These are phyloP conservation scores for Aureobasidium melanogenum DNA, from an alignment of 2,329 filamentous ascomycete genomes.

Conservation along the genomic window DNA sequence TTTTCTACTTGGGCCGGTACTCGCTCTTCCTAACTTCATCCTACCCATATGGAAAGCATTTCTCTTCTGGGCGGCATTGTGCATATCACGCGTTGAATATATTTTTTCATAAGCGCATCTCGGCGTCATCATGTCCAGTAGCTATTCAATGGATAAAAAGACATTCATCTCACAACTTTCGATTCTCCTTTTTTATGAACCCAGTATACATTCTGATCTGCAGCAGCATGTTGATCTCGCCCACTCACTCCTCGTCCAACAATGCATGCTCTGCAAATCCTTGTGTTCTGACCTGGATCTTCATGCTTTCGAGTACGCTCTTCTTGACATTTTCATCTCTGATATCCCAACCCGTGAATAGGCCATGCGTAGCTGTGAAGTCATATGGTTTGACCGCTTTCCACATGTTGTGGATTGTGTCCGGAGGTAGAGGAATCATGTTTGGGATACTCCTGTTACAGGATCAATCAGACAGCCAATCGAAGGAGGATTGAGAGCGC, in stretches of 20 bases:
- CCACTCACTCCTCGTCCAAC: conserved; percentile 17
- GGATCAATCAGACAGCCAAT: no score
- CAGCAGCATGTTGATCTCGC: background rate
- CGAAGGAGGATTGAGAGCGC: no score
- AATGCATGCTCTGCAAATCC: conserved; percentile 18
- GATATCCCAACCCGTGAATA: conserved; percentile 57
- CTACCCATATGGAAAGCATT: background rate
- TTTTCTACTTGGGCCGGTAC: background rate
- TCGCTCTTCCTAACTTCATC: background rate
- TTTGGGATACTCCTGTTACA: conserved; percentile 59
- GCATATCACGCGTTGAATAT: background rate
- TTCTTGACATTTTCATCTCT: conserved; percentile 47
- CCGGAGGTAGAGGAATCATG: conserved; percentile 59
- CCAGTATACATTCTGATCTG: background rate
- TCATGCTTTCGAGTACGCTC: conserved; percentile 65
- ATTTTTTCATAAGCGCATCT: background rate
- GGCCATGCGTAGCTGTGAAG: conserved; percentile 59
- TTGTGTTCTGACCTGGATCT: conserved; percentile 52
- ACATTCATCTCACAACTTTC: background rate
- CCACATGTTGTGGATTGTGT: conserved; percentile 62
- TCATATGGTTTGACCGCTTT: conserved; percentile 50
- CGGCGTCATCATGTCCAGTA: background rate
- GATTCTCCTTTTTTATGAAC: no score
- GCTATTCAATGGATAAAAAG: background rate
- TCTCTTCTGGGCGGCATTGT: background rate